These are phyloP conservation scores for Paraphoma sp. DNA, from an alignment of 2,329 filamentous ascomycete species.

Conservation along the genomic window DNA sequence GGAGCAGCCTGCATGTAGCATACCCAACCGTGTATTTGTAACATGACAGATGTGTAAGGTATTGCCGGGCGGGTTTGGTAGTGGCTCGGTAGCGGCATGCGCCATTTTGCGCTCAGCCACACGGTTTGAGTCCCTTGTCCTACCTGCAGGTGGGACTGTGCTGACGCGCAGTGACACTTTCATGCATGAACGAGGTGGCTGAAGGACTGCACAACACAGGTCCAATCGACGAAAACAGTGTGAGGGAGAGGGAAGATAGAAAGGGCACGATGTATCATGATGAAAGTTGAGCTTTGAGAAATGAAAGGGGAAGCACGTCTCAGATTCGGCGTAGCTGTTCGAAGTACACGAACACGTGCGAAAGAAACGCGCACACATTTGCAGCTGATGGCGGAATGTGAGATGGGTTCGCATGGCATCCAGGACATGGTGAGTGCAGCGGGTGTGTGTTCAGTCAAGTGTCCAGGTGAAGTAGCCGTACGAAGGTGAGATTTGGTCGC, in stretches of 20 bases:
- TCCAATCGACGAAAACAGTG: no score
- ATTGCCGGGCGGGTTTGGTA: constrained; percentile 9
- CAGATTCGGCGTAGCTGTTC: no score
- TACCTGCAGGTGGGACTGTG: neutral
- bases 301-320: no score
- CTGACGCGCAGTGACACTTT: neutral
- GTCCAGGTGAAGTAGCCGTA: neutral
- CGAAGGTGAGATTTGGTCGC: neutral
- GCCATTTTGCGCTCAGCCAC: constrained; percentile 26
- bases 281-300: no score
- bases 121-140: neutral
- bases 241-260: no score
- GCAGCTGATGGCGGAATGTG: no score
- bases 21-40: neutral
- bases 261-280: no score
- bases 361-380: no score
- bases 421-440: no score
- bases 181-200: neutral
- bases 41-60: constrained; percentile 12
- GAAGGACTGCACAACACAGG: neutral
- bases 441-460: no score
- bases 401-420: no score
- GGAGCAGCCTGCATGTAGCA: neutral
- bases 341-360: no score
- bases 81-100: constrained; percentile 23